Base-by-base conservation (phyloP, 2,329 filamentous ascomycete genomes). In the Diaporthe helianthi region DNA sequence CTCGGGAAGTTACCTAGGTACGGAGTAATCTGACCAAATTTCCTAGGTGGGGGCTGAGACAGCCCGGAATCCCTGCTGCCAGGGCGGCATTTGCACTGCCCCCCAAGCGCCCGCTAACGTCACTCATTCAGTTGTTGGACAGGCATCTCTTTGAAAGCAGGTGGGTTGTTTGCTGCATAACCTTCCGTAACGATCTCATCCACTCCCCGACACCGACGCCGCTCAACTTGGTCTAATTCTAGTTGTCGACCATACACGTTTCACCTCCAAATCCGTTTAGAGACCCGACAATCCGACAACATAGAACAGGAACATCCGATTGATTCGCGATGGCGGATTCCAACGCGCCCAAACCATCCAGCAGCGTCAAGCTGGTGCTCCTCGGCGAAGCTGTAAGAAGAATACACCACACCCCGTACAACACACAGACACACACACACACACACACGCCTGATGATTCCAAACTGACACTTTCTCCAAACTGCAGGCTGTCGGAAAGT, bases 361-460 rank as follows among this genome's bases (percentile, higher is more conserved):
- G 94, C 90, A 99, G 96, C 85, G 96, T 99, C 81, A 99, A 99
- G 91, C 92, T 99, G 75, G 96, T 99, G 74, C 89, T 99, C 79
- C 90, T 99, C 69, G 96, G 96, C 75, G 96, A 99, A 84, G 96
- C 96, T 73, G 96, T 96, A 71, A 96, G 99, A 69, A 96, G 95
- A 89, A 96, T 96, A 89, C 99, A 99, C 92, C 96, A 97, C 96
- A 97, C 85, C 44, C 24, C 58, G 52, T 24, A 36, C 38, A 19
- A n/a, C 36, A 4, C 29, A 19, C 12, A 31, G 17, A 4, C 15
- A 29, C n/a, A 22, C 17, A 4, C n/a, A n/a, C n/a, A 19, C 12
- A 31, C 22, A 4, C 15, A 29, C n/a, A 22, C 17, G 7, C n/a
- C 17, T 38, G 52, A 49, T 41, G 19, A 33, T 22, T 12, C 24